Evolutionary conservation across 1,139 yeast genomes (phyloP).

Genomic region (Scheffersomyces segobiensis): DNA sequence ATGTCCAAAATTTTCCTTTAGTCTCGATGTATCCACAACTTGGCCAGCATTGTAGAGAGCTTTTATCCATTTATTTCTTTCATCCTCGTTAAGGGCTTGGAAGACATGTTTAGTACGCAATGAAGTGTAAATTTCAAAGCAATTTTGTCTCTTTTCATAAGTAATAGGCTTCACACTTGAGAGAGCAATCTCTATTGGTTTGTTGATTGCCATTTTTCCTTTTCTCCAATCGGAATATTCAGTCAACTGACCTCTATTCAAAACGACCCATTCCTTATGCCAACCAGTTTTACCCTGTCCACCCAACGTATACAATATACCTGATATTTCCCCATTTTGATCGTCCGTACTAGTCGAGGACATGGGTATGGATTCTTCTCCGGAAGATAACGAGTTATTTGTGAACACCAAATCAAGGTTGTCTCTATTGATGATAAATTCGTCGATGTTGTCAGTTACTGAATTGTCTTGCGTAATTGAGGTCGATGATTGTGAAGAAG

Average conservation of each 20-base stretch:
- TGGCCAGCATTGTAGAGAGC: constrained; percentile 56
- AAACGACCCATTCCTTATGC: constrained; percentile 90
- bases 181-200: constrained; percentile 73
- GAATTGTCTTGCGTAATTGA: not conserved
- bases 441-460: constrained; percentile 4
- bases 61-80: constrained; percentile 69
- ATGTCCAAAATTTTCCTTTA: constrained; percentile 10
- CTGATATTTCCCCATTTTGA: constrained; percentile 41
- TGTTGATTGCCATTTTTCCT: constrained; percentile 61
- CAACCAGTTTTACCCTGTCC: constrained; percentile 79
- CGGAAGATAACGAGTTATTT: constrained; percentile 3
- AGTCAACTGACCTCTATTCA: constrained; percentile 62
- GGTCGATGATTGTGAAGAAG: not conserved
- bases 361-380: constrained; percentile 12
- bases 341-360: constrained; percentile 16
- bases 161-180: constrained; percentile 61
- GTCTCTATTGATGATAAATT: constrained; percentile 23
- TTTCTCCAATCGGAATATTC: constrained; percentile 86
- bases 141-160: constrained; percentile 51
- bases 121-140: constrained; percentile 80
- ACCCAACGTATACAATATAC: constrained; percentile 66
- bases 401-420: constrained; percentile 35
- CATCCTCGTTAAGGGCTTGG: constrained; percentile 74
- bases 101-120: constrained; percentile 68
- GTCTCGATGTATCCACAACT: constrained; percentile 30